phyloP scores from a whole-genome alignment of 2,329 filamentous ascomycete genomes.

The Scytalidium sp. region DNA sequence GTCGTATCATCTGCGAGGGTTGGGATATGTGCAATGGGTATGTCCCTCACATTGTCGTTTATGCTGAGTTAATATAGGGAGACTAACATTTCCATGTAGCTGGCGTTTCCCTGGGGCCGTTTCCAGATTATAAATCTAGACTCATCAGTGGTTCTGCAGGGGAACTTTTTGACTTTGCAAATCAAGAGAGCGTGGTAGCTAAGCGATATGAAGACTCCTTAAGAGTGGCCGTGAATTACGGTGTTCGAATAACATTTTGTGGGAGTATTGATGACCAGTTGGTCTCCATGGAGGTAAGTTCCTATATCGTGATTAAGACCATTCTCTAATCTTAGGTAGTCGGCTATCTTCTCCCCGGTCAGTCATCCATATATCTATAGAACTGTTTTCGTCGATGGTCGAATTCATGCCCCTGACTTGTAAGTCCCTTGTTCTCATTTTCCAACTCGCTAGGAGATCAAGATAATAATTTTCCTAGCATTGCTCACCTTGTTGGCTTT shows the following conservation, averaged over 20 bases:
- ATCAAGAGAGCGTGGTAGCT: slow-evolving; percentile 77
- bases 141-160: slow-evolving; percentile 89
- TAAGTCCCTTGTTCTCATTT: slow-evolving; percentile 30
- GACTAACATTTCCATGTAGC: slow-evolving; percentile 54
- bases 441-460: not conserved
- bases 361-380: slow-evolving; percentile 92
- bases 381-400: slow-evolving; percentile 92
- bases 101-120: slow-evolving; percentile 90
- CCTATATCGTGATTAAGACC: slow-evolving; percentile 1
- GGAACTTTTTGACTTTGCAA: slow-evolving; percentile 91
- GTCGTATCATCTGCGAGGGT: slow-evolving; percentile 75
- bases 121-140: slow-evolving; percentile 85
- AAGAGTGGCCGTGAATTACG: slow-evolving; percentile 70
- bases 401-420: slow-evolving; percentile 91
- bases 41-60: slow-evolving; percentile 14
- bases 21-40: slow-evolving; percentile 77
- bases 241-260: slow-evolving; percentile 80
- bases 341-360: slow-evolving; percentile 80
- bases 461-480: slow-evolving; percentile 34
- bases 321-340: slow-evolving; percentile 38
- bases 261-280: slow-evolving; percentile 97
- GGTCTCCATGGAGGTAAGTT: slow-evolving; percentile 77
- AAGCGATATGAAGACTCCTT: slow-evolving; percentile 76
- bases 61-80: not conserved
- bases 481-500: slow-evolving; percentile 90